Evolutionary conservation across 176 grass and related monocot genomes (phyloP).

Genomic region (Phoenix roebelenii): DNA sequence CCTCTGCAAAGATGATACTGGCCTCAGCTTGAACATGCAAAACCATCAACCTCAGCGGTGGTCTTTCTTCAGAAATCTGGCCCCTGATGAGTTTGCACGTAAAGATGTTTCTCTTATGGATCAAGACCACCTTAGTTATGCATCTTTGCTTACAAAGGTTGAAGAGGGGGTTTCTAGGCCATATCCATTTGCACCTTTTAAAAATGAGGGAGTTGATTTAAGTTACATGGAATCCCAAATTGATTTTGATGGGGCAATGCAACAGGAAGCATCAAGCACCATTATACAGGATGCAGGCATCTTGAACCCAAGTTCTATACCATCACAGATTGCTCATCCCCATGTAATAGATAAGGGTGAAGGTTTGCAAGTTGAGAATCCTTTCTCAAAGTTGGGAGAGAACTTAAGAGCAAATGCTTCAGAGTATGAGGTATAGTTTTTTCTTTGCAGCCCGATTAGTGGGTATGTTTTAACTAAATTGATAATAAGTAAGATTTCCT

Average conservation of each 20-base stretch:
- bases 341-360: conserved; percentile 23
- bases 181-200: conserved; percentile 19
- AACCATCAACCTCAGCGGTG: conserved; percentile 76
- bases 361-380: conserved; percentile 79
- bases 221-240: conserved; percentile 35
- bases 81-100: conserved; percentile 57
- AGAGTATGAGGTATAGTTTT: conserved; percentile 62
- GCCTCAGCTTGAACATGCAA: conserved; percentile 70
- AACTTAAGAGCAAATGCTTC: conserved; percentile 46
- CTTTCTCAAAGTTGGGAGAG: conserved; percentile 57
- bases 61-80: conserved; percentile 98
- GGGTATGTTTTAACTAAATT: not conserved
- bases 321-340: conserved; percentile 32
- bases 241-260: conserved; percentile 36
- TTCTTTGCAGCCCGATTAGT: not conserved
- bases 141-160: conserved; percentile 33
- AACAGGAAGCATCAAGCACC: conserved; percentile 28
- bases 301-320: conserved; percentile 33
- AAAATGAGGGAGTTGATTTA: conserved; percentile 27
- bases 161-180: conserved; percentile 27
- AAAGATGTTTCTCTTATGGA: conserved; percentile 57
- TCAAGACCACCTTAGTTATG: conserved; percentile 28
- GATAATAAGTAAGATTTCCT: not conserved
- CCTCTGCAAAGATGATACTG: conserved; percentile 55
- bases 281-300: conserved; percentile 26